Conservation (phyloP, 2,329 filamentous ascomycete species). For the Aureobasidium sp. region DNA sequence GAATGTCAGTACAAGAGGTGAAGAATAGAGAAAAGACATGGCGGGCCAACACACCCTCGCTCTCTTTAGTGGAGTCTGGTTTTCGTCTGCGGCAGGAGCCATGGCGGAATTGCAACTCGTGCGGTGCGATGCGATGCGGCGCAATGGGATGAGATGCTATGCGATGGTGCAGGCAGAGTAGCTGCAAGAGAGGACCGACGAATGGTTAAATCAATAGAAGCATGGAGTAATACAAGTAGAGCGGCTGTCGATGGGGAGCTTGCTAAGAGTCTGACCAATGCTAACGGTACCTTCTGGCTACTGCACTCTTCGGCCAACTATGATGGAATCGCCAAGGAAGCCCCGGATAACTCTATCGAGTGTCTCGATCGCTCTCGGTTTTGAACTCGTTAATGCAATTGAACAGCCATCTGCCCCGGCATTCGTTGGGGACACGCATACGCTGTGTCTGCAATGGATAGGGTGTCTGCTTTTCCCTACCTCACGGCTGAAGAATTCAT, state of each 20-base stretch:
- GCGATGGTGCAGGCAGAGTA: neutral
- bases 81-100: conserved; percentile 42
- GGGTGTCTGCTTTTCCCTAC: conserved; percentile 24
- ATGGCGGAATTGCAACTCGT: neutral
- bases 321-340: conserved; percentile 3
- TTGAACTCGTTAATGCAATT: neutral
- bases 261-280: neutral
- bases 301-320: neutral
- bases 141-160: neutral
- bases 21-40: neutral
- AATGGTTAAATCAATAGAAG: neutral
- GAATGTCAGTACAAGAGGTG: conserved; percentile 18
- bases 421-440: neutral
- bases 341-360: conserved; percentile 9
- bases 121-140: neutral
- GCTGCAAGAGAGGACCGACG: neutral
- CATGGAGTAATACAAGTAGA: neutral
- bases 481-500: conserved; percentile 27
- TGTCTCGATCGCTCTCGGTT: neutral
- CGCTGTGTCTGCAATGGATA: neutral
- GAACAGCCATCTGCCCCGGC: neutral
- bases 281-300: conserved; percentile 4
- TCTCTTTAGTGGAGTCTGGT: conserved; percentile 66
- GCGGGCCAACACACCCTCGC: conserved; percentile 54
- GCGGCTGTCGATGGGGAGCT: neutral